Conservation (phyloP, 441 rosid genomes). For the Aleurites moluccanus region DNA sequence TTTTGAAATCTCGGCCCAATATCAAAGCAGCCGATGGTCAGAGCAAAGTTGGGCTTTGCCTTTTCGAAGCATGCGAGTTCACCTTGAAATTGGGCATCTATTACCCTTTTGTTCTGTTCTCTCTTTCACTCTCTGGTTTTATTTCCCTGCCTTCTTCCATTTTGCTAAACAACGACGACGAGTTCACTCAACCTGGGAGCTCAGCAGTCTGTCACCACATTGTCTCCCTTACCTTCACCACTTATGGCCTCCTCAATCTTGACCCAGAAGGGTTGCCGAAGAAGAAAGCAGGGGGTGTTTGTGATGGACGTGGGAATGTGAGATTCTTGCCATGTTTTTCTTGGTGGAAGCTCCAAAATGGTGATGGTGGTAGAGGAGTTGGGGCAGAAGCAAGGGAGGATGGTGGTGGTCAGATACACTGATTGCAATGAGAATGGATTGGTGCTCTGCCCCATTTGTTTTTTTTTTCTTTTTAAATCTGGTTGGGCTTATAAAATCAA, state of each 20-base stretch:
- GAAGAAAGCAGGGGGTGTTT: conserved; percentile 42
- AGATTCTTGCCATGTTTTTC: conserved; percentile 76
- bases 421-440: no score
- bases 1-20: no score
- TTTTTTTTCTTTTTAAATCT: not conserved
- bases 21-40: no score
- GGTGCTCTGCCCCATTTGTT: no score
- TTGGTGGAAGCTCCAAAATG: conserved; percentile 78
- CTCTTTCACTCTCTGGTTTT: no score
- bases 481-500: conserved; percentile 2
- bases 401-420: conserved; percentile 49
- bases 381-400: conserved; percentile 23
- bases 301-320: conserved; percentile 75
- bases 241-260: conserved; percentile 82
- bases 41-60: not conserved
- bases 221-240: conserved; percentile 84
- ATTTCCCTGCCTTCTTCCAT: conserved; percentile 33
- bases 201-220: conserved; percentile 77
- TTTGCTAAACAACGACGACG: conserved; percentile 67
- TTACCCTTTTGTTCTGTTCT: no score
- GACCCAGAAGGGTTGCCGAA: conserved; percentile 58
- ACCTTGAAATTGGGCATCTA: not conserved
- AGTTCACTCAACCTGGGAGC: conserved; percentile 63
- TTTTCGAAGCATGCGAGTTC: not conserved
- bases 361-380: conserved; percentile 40